A percentile compares a stretch with the other conserved stretches of the same genome.
These are phyloP conservation scores for Rosa chinensis DNA, from an alignment of 306 rosid species.

Conservation along the genomic window DNA sequence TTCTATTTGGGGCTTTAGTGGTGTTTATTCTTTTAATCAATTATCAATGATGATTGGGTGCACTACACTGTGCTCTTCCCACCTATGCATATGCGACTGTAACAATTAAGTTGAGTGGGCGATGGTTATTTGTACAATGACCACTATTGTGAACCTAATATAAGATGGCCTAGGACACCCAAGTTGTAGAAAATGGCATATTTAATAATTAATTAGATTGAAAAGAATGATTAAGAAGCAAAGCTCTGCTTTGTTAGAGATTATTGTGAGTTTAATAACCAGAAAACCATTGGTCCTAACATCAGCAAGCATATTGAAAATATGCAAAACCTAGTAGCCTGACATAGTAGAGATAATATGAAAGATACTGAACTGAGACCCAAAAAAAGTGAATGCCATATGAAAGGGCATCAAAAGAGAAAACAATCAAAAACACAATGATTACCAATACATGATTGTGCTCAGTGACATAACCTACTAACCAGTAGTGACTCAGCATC, in stretches of 20 bases:
- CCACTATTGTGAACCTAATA: neutral
- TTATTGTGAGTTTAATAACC: neutral
- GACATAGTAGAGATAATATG: neutral
- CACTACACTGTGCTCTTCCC: conserved; percentile 7
- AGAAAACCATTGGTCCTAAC: neutral
- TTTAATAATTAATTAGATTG: neutral
- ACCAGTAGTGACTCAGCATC: neutral
- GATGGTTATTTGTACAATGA: neutral
- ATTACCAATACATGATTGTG: neutral
- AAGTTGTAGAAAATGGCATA: neutral
- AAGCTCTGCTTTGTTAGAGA: neutral
- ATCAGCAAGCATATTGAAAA: neutral
- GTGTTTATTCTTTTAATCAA: neutral
- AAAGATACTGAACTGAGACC: neutral
- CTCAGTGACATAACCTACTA: conserved; percentile 2
- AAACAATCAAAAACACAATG: neutral
- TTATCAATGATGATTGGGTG: neutral
- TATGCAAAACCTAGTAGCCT: neutral
- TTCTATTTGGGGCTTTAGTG: neutral
- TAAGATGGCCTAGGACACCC: neutral
- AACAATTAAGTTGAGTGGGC: neutral
- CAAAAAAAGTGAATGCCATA: neutral
- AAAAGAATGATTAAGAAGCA: neutral
- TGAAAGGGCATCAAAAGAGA: neutral
- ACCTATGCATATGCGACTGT: neutral